Evolutionary conservation across 768 basidiomycete genomes (phyloP), one percentile per base, ranked within the genome.

Genomic region (Lactarius indigo): DNA sequence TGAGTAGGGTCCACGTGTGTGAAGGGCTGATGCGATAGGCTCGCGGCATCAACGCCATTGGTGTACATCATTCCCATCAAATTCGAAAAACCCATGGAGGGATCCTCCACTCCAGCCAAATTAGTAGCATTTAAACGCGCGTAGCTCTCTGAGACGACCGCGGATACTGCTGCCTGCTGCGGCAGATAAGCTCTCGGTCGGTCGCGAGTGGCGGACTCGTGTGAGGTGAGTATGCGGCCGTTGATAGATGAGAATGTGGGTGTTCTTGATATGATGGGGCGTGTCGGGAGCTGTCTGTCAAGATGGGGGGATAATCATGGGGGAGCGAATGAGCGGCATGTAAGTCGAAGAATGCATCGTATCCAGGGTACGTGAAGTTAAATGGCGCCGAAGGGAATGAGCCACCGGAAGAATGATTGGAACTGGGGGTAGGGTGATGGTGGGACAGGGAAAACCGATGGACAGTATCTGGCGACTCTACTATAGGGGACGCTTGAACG

Each of bases 1-100:
- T 96, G 93, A n/a, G 90, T 90, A 9, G 96, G 96, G 78, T 98
- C 93, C 66, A 98, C 91, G 76, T 91, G 89, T 41, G 90, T 91
- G 77, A 84, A 91, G 8, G 85, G 83, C 60, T 72, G 71, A 63
- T 78, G 76, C 33, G 81, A 61, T 41, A 71, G 75, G 44, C 75
- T 73, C 5, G 78, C 74, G 35, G 77, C 74, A 68, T 87, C 85
- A 64, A 86, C 75, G 28, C 66, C 54, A 64, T 80, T 78, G 31
- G 87, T 78, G 74, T 87, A 90, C 68, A 85, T 83, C 71, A 90
- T 79, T 54, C 85, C 83, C 77, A 92, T 84, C 61, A 92, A 76
- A 68, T 87, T 86, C 69, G 82, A 80, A 71, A 87, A 91, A 69
- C 89, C 86, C 54, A 90, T 75, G 15, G 78, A 72, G 30, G 79